phyloP scores from a whole-genome alignment of 768 basidiomycete species.

The Chalciporus pseudorubinellus region DNA sequence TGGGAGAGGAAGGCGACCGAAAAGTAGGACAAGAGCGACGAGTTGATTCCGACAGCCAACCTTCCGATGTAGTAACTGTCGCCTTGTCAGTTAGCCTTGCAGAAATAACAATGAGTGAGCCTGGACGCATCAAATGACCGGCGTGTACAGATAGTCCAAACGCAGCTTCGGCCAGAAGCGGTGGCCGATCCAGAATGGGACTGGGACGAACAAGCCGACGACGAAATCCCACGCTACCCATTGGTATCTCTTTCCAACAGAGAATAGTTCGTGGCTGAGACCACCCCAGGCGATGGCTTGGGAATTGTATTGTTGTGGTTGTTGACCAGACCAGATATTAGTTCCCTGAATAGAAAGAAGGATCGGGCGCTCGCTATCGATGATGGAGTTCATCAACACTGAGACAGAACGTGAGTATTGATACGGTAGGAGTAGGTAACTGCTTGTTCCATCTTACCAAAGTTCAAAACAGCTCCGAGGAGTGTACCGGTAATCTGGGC shows the following conservation, averaged over 20 bases:
- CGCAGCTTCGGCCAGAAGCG: constrained; percentile 33
- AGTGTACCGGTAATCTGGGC: constrained; percentile 47
- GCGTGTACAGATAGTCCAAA: constrained; percentile 33
- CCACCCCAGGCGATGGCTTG: constrained; percentile 41
- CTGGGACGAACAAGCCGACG: constrained; percentile 35
- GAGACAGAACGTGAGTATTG: constrained; percentile 29
- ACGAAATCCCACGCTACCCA: constrained; percentile 43
- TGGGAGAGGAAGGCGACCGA: constrained; percentile 58
- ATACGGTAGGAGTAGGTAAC: constrained; percentile 43
- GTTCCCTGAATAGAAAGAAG: constrained; percentile 56
- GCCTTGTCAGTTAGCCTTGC: constrained; percentile 5
- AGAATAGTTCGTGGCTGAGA: constrained; percentile 35
- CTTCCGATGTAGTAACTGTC: constrained; percentile 37
- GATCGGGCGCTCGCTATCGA: constrained; percentile 48
- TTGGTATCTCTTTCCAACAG: constrained; percentile 28
- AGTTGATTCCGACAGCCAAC: constrained; percentile 56
- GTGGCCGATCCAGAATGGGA: constrained; percentile 43
- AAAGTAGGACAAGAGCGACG: constrained; percentile 45
- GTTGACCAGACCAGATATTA: constrained; percentile 33
- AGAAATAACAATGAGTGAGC: background rate
- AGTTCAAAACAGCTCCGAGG: constrained; percentile 35
- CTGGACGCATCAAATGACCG: constrained; percentile 30
- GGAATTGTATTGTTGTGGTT: constrained; percentile 33
- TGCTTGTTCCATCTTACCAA: constrained; percentile 52
- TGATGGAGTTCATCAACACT: constrained; percentile 48